Base-by-base conservation (phyloP, 2,329 filamentous ascomycete genomes). In the Aspergillus japonicus region DNA sequence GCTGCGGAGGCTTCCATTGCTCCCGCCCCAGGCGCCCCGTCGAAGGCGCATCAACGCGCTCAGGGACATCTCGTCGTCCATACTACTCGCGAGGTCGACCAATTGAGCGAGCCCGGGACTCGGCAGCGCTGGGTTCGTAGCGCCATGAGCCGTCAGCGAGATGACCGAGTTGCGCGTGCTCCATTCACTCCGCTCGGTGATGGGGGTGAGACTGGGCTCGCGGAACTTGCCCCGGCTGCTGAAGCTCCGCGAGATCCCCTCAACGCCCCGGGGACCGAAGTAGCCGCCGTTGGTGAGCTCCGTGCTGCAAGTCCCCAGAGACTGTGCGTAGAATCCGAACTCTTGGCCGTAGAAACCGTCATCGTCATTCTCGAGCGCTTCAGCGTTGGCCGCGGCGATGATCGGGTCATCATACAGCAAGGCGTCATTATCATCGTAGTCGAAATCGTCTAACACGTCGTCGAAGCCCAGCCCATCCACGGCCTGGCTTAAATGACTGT, bases 341-440 rank as follows among this genome's bases (percentile, higher is more conserved):
- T 99, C 95, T 66, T 92, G 89, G 0, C 95, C 95, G 71, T 99
- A 99, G 80, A 95, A 96, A 0, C 92, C 94, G 64, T 97, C 94
- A 6, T 89, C 89, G 70, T 99, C 95, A 66, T 92, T 93, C 50
- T 95, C 94, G 7, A 99, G 82, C 1, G 90, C 95, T 72, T 95
- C 93, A 0, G 94, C 93, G 68, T 99, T 99, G 5, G 95, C 95
- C 59, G 92, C 95, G 0, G 93, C 94, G 61, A 99, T 96, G 67
- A 98, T 95, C 33, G 88, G 87, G 68, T 97, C 93, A 65, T 98
- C 92, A 60, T 91, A 90, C 54, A 90, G 83, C 49, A 88, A 86
- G 60, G 86, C 85, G 63, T 89, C 85, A 61, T 88, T 85, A 65
- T 71, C 85, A 64, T 89, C 82, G 57, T 85, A 85, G 50, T 80